These are phyloP conservation scores for Quercus lobata DNA, from an alignment of 331 rosid genomes.

Conservation along the genomic window DNA sequence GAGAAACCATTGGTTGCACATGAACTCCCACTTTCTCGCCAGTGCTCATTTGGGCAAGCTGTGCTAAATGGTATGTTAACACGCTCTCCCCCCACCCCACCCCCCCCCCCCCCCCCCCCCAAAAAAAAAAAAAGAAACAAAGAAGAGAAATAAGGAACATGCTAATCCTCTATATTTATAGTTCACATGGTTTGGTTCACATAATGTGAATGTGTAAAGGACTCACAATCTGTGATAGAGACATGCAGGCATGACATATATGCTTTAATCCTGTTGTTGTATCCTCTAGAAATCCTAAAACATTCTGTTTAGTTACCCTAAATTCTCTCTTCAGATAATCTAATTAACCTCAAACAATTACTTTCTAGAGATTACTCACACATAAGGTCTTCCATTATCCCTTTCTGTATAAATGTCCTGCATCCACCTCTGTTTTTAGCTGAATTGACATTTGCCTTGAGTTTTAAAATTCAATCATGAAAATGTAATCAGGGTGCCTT, in stretches of 20 bases:
- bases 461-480: not conserved
- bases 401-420: not conserved
- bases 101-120: no score
- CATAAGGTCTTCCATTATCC: not conserved
- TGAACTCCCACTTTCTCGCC: slow-evolving; percentile 58
- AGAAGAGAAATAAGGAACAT: not conserved
- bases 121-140: no score
- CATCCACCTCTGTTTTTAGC: not conserved
- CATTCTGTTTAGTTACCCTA: not conserved
- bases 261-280: not conserved
- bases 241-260: not conserved
- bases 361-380: not conserved
- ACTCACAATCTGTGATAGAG: not conserved
- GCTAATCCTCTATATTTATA: not conserved
- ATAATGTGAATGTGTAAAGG: not conserved
- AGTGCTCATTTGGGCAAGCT: slow-evolving; percentile 76
- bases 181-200: not conserved
- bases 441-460: not conserved
- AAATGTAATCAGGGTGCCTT: not conserved
- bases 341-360: not conserved
- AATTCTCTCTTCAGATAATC: not conserved
- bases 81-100: fast-evolving
- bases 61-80: slow-evolving; percentile 65
- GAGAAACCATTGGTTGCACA: slow-evolving; percentile 52
- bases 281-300: not conserved